A percentile compares a stretch with the other conserved stretches of the same genome.
phyloP scores from a whole-genome alignment of 768 basidiomycete genomes.

The Leccinum boreale region DNA sequence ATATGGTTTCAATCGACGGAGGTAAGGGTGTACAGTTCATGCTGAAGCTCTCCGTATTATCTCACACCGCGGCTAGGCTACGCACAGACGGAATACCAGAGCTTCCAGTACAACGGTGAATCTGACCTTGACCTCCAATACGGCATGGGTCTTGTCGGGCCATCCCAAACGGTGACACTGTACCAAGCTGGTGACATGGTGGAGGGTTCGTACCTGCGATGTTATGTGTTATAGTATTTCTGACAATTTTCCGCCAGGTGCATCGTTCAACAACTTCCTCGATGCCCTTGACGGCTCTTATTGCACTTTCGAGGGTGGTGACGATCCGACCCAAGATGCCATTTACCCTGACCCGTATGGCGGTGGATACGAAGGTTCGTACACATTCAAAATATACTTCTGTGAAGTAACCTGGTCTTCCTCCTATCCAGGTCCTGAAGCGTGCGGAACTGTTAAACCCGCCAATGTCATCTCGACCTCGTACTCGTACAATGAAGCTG shows the following conservation, averaged over 20 bases:
- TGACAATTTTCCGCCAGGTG: slow-evolving; percentile 7
- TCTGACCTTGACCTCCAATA: slow-evolving; percentile 33
- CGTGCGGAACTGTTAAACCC: too few relatives aligned
- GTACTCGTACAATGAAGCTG: too few relatives aligned
- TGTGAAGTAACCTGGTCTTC: too few relatives aligned
- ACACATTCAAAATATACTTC: too few relatives aligned
- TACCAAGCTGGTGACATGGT: slow-evolving; percentile 32
- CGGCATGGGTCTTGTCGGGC: slow-evolving; percentile 27
- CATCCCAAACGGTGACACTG: slow-evolving; percentile 25
- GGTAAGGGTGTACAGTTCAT: slow-evolving; percentile 11
- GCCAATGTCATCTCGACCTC: too few relatives aligned
- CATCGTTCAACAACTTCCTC: slow-evolving; percentile 32
- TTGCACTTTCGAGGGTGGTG: slow-evolving; percentile 35
- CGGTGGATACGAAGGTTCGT: too few relatives aligned
- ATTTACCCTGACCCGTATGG: slow-evolving; percentile 22
- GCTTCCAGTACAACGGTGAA: slow-evolving; percentile 27
- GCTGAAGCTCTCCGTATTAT: not conserved
- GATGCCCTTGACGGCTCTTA: slow-evolving; percentile 35
- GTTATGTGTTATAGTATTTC: not conserved
- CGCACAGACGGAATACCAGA: not conserved
- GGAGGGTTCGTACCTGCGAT: slow-evolving; percentile 13
- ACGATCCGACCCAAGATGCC: slow-evolving; percentile 28
- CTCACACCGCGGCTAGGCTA: slow-evolving; percentile 4
- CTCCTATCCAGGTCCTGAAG: too few relatives aligned
- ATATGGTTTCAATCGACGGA: slow-evolving; percentile 31